phyloP scores from a whole-genome alignment of 441 rosid species.

The Manihot esculenta region DNA sequence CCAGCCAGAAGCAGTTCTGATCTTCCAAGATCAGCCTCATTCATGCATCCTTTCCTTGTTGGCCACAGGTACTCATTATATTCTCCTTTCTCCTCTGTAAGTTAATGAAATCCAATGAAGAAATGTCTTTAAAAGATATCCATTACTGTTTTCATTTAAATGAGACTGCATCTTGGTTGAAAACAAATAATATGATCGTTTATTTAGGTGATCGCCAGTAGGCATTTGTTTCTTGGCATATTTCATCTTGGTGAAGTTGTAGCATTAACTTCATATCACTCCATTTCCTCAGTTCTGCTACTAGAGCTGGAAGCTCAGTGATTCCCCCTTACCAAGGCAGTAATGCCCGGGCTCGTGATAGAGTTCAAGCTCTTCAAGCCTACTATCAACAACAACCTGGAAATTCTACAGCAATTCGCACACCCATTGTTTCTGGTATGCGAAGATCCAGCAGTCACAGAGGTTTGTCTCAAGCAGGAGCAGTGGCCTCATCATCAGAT shows the following conservation, averaged over 20 bases:
- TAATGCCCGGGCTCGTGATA: conserved; percentile 70
- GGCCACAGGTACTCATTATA: conserved; percentile 64
- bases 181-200: neutral
- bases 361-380: conserved; percentile 91
- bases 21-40: conserved; percentile 70
- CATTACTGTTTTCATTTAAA: neutral
- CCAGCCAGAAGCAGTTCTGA: conserved; percentile 61
- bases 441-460: conserved; percentile 60
- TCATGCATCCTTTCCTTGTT: conserved; percentile 70
- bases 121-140: neutral
- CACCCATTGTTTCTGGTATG: conserved; percentile 48
- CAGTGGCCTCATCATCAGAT: conserved; percentile 72
- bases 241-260: neutral
- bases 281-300: conserved; percentile 46
- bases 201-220: too few species aligned
- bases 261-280: conserved; percentile 3
- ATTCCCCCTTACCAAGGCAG: conserved; percentile 88
- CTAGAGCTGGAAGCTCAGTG: conserved; percentile 76
- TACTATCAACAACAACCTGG: conserved; percentile 85
- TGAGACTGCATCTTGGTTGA: neutral
- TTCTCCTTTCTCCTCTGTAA: neutral
- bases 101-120: neutral
- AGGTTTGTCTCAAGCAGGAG: conserved; percentile 53
- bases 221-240: too few species aligned
- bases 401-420: conserved; percentile 45